These are phyloP conservation scores for Malassezia brasiliensis DNA, from an alignment of 1,284 basidiomycete genomes.

Conservation along the genomic window DNA sequence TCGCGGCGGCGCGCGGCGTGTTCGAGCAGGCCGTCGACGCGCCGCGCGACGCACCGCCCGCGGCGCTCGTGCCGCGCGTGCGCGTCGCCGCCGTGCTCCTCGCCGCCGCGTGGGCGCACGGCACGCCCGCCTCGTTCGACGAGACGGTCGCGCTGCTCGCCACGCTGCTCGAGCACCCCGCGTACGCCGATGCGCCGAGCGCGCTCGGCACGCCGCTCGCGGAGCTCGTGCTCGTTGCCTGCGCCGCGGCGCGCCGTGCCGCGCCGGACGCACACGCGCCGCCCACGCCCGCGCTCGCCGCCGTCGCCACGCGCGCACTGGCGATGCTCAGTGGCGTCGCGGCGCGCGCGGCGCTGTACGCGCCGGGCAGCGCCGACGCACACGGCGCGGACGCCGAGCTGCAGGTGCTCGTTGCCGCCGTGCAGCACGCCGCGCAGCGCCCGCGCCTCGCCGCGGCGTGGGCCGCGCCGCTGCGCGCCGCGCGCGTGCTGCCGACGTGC, in stretches of 20 bases:
- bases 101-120: neutral
- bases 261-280: neutral
- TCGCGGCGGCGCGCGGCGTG: neutral
- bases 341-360: neutral
- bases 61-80: constrained; percentile 3
- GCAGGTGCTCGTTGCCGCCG: constrained; percentile 18
- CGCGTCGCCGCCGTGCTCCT: constrained; percentile 4
- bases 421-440: constrained; percentile 17
- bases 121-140: neutral
- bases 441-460: neutral
- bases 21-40: neutral
- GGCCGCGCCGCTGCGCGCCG: constrained; percentile 3
- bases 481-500: neutral
- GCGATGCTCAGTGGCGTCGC: neutral
- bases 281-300: neutral
- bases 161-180: neutral
- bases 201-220: neutral
- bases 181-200: neutral
- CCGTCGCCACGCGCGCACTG: neutral
- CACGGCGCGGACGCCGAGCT: constrained; percentile 8
- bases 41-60: neutral
- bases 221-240: constrained; percentile 4
- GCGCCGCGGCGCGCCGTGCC: neutral
- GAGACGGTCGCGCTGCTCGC: neutral
- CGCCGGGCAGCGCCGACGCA: neutral